These are phyloP conservation scores for Nicotiana tomentosiformis DNA, from an alignment of 257 asterid species.

Conservation along the genomic window DNA sequence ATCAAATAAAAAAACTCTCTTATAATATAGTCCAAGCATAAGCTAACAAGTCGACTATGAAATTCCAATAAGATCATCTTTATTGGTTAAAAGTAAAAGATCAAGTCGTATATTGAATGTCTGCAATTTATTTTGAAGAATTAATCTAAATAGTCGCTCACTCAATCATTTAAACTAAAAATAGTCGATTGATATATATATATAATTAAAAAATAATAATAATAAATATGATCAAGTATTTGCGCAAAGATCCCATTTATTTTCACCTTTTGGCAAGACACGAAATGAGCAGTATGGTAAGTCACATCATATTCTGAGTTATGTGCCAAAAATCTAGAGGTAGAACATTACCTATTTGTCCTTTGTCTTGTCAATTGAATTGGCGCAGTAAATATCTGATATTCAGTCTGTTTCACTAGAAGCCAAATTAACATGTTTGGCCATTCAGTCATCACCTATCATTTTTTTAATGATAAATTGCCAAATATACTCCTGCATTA, in stretches of 20 bases:
- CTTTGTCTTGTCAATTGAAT: neutral
- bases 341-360: neutral
- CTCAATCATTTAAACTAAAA: too few species aligned
- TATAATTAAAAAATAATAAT: too few species aligned
- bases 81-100: neutral
- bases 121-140: neutral
- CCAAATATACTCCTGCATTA: rapidly evolving
- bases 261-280: neutral
- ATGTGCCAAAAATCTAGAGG: neutral
- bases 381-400: neutral
- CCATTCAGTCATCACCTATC: neutral
- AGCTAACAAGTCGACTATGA: neutral
- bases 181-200: too few species aligned
- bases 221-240: too few species aligned
- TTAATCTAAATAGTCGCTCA: too few species aligned
- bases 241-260: too few species aligned
- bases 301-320: neutral
- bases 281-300: neutral
- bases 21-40: neutral
- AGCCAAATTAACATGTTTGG: neutral
- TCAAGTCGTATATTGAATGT: neutral
- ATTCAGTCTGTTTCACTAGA: neutral
- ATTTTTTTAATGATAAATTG: neutral
- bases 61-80: neutral
- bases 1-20: neutral